These are phyloP conservation scores for Ceratobasidium sp. DNA, from an alignment of 1,284 basidiomycete genomes.

Conservation along the genomic window DNA sequence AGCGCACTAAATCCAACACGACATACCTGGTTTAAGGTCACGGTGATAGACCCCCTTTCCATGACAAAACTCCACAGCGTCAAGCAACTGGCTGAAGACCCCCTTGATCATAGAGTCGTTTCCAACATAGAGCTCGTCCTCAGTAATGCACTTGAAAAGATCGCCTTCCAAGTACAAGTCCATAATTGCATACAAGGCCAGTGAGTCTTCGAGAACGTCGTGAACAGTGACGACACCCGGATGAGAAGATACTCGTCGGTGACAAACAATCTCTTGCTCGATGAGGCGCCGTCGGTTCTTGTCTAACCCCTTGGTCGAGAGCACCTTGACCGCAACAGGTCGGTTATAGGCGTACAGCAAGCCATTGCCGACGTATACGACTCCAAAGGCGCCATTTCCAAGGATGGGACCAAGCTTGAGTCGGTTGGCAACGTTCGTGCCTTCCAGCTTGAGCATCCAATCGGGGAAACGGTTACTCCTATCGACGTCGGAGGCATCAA, in stretches of 20 bases:
- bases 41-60: conserved; percentile 86
- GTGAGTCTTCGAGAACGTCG: conserved; percentile 79
- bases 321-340: conserved; percentile 88
- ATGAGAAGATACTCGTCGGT: conserved; percentile 70
- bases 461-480: neutral
- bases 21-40: conserved; percentile 82
- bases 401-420: conserved; percentile 91
- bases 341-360: conserved; percentile 56
- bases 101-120: conserved; percentile 74
- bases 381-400: conserved; percentile 94
- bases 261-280: conserved; percentile 72
- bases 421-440: conserved; percentile 50
- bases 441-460: conserved; percentile 30
- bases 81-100: conserved; percentile 65
- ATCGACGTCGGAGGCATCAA: conserved; percentile 72
- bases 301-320: conserved; percentile 65
- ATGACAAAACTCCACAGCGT: conserved; percentile 67
- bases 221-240: conserved; percentile 92
- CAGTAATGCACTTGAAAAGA: conserved; percentile 57
- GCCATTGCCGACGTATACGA: conserved; percentile 91
- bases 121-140: conserved; percentile 57
- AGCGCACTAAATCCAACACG: neutral
- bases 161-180: conserved; percentile 67
- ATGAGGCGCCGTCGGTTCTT: conserved; percentile 84
- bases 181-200: conserved; percentile 65